Conservation (phyloP, 345 rosid species). For the Syzygium jambos region DNA sequence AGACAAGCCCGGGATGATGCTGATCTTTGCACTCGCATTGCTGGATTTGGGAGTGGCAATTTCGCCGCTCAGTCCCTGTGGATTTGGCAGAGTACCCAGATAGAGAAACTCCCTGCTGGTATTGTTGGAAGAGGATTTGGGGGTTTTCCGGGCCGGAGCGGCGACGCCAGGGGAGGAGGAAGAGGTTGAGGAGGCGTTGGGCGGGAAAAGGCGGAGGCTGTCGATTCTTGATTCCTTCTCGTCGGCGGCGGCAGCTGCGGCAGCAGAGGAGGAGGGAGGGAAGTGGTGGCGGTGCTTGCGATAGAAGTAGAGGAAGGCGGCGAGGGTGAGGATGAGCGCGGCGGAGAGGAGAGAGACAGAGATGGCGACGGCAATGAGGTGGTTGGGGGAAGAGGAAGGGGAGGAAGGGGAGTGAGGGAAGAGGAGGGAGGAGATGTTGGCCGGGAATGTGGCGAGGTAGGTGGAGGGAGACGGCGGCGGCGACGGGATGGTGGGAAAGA, state of each 20-base stretch:
- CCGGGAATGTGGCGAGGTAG: conserved; percentile 65
- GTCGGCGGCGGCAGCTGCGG: conserved; percentile 5
- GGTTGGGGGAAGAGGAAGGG: conserved; percentile 18
- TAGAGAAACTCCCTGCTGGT: conserved; percentile 80
- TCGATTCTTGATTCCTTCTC: conserved; percentile 40
- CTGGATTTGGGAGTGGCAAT: conserved; percentile 16
- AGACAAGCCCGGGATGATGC: conserved; percentile 19
- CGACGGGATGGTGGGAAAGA: conserved; percentile 24
- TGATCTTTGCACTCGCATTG: conserved; percentile 28
- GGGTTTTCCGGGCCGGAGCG: conserved; percentile 22
- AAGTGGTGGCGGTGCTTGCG: conserved; percentile 24
- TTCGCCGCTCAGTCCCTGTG: conserved; percentile 24
- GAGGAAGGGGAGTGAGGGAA: conserved; percentile 38
- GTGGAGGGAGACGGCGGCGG: conserved; percentile 34
- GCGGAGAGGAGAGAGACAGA: conserved; percentile 49
- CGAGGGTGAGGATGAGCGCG: conserved; percentile 32
- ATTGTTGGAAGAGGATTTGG: conserved; percentile 21
- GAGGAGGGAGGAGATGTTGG: conserved; percentile 79
- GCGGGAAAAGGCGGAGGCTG: conserved; percentile 62
- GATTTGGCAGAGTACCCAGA: conserved; percentile 65
- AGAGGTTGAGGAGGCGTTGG: conserved; percentile 44
- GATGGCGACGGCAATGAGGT: conserved; percentile 30
- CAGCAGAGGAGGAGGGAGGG: not conserved
- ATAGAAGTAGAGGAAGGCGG: conserved; percentile 31
- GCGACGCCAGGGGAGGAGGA: conserved; percentile 20